A percentile compares a stretch with the other conserved stretches of the same genome.
phyloP scores from a whole-genome alignment of 2,329 filamentous ascomycete genomes.

The Simplicillium sp. region DNA sequence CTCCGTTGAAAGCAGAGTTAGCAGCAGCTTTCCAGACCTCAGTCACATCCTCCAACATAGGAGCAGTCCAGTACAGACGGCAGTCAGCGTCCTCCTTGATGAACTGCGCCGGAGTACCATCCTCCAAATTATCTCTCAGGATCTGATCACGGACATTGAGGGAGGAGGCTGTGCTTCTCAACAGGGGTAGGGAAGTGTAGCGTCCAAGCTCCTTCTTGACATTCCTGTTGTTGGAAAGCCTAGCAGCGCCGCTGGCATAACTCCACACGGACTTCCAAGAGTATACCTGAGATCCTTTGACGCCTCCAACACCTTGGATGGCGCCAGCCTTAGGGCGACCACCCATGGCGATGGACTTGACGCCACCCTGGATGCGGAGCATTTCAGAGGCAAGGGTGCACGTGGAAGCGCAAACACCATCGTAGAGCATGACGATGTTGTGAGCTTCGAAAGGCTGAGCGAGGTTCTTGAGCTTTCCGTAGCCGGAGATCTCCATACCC shows the following conservation, averaged over 20 bases:
- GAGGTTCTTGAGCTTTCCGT: conserved; percentile 22
- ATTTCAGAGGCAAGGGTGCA: conserved; percentile 49
- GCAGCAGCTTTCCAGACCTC: conserved; percentile 34
- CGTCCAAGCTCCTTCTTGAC: background rate
- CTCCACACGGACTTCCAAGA: conserved; percentile 12
- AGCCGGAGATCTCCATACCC: conserved; percentile 30
- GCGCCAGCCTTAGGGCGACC: conserved; percentile 34
- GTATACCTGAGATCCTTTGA: conserved; percentile 37
- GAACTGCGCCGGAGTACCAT: conserved; percentile 33
- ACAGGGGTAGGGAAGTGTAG: conserved; percentile 6
- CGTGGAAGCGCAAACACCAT: conserved; percentile 49
- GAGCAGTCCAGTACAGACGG: conserved; percentile 37
- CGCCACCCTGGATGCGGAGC: conserved; percentile 38
- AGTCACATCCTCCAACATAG: conserved; percentile 33
- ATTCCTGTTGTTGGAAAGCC: conserved; percentile 15
- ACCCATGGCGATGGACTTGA: conserved; percentile 42
- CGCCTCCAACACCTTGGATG: conserved; percentile 45
- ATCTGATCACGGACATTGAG: conserved; percentile 11
- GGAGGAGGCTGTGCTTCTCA: background rate
- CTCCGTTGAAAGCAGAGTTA: conserved; percentile 24
- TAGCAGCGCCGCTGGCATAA: conserved; percentile 1
- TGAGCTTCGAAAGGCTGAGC: conserved; percentile 45
- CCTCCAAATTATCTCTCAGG: background rate
- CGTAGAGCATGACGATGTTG: conserved; percentile 49
- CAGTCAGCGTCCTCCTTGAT: conserved; percentile 36